Percentiles rank a stretch among this genome's conserved stretches.
Conservation (phyloP, 2,329 filamentous ascomycete genomes). For the Paraphoma sp. region DNA sequence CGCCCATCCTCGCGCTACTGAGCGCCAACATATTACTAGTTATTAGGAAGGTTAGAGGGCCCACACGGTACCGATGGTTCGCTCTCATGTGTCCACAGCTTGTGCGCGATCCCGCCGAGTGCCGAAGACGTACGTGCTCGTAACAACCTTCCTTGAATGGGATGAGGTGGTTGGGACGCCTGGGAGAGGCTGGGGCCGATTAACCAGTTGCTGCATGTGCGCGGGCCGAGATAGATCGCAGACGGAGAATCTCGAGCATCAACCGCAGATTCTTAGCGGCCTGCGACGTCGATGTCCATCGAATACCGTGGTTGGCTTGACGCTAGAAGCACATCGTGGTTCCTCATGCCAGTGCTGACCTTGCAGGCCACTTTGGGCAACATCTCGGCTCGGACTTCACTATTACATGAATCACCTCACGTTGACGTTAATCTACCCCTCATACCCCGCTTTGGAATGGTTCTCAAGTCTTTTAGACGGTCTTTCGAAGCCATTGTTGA, state of each 20-base stretch:
- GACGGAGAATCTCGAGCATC: not conserved
- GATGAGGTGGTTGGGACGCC: slow-evolving; percentile 17
- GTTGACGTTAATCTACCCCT: not conserved
- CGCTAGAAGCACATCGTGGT: not conserved
- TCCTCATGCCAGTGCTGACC: not conserved
- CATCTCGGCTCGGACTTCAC: not conserved
- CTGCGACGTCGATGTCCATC: not conserved
- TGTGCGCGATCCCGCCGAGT: slow-evolving; percentile 15
- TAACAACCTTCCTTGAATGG: slow-evolving; percentile 15
- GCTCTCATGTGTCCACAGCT: slow-evolving; percentile 8
- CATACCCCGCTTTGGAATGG: not conserved
- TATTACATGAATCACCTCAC: not conserved
- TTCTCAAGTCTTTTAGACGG: not conserved
- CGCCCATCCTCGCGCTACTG: slow-evolving; percentile 15
- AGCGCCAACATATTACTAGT: slow-evolving; percentile 10
- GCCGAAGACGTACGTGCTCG: slow-evolving; percentile 19
- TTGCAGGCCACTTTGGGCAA: not conserved
- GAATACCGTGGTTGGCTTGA: not conserved
- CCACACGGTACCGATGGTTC: slow-evolving; percentile 24
- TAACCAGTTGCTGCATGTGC: slow-evolving; percentile 31
- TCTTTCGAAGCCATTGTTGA: not conserved
- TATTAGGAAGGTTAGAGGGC: slow-evolving; percentile 7
- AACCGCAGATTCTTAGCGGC: not conserved
- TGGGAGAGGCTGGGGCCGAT: slow-evolving; percentile 9
- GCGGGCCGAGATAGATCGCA: slow-evolving; percentile 27